Conservation (phyloP, 2,329 filamentous ascomycete genomes). For the Salinomyces thailandicus region DNA sequence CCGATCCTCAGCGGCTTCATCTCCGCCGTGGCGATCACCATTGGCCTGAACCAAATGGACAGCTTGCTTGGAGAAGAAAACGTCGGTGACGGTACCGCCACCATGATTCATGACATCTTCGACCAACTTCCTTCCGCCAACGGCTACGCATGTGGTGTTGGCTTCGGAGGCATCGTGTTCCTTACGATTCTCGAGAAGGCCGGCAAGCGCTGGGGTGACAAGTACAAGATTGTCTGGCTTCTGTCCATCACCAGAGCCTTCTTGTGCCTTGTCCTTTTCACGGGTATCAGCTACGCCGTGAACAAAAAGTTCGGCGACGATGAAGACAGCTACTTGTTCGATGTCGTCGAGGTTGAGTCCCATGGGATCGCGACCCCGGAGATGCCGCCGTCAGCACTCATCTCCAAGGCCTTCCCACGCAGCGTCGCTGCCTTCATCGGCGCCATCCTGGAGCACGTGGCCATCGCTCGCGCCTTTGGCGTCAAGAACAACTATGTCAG, state of each 20-base stretch:
- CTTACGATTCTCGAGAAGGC: conserved; percentile 48
- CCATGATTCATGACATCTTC: conserved; percentile 50
- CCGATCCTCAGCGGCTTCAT: conserved; percentile 57
- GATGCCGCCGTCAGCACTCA: conserved; percentile 38
- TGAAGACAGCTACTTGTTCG: conserved; percentile 39
- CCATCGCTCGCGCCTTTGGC: conserved; percentile 54
- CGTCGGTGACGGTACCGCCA: conserved; percentile 43
- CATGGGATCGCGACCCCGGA: conserved; percentile 44
- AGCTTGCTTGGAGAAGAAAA: conserved; percentile 47
- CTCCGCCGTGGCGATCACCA: conserved; percentile 55
- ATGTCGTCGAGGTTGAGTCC: conserved; percentile 47
- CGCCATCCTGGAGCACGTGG: conserved; percentile 52
- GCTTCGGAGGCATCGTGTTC: conserved; percentile 47
- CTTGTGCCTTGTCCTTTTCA: conserved; percentile 51
- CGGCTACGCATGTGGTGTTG: conserved; percentile 49
- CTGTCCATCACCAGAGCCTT: conserved; percentile 51
- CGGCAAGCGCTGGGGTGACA: conserved; percentile 49
- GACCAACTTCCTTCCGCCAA: conserved; percentile 46
- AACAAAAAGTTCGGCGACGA: conserved; percentile 39
- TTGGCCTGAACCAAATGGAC: conserved; percentile 51
- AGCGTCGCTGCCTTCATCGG: conserved; percentile 53
- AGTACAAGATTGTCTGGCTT: conserved; percentile 48
- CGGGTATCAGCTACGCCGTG: conserved; percentile 52
- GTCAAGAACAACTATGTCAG: conserved; percentile 52
- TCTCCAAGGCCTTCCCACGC: conserved; percentile 44